A percentile compares a stretch with the other conserved stretches of the same genome.
Evolutionary conservation across 805 yeast species (phyloP).

Genomic region (Dipodascus albidus): DNA sequence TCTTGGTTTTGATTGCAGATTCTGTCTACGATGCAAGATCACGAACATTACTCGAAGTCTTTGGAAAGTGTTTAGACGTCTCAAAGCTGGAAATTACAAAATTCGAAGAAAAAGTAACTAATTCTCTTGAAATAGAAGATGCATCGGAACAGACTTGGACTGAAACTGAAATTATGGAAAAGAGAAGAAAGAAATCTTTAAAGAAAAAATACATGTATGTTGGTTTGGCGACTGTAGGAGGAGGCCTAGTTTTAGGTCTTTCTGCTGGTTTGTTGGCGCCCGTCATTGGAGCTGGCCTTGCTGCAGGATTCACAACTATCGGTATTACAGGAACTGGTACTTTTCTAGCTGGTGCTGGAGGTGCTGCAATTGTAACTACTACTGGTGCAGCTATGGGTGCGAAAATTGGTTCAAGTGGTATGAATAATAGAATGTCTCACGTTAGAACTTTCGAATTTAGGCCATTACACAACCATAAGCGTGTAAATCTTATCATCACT

Average conservation of each 20-base stretch:
- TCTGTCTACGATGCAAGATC: slow-evolving; percentile 87
- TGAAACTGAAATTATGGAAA: slow-evolving; percentile 54
- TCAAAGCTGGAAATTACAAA: slow-evolving; percentile 62
- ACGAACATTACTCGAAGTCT: slow-evolving; percentile 58
- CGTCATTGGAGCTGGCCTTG: slow-evolving; percentile 95
- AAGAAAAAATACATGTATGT: slow-evolving; percentile 69
- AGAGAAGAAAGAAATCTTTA: slow-evolving; percentile 51
- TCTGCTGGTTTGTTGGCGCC: slow-evolving; percentile 96
- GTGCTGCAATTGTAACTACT: slow-evolving; percentile 86
- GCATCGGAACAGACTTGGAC: slow-evolving; percentile 69
- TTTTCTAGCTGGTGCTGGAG: slow-evolving; percentile 92
- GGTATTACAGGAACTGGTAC: slow-evolving; percentile 93
- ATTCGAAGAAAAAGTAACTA: slow-evolving; percentile 84
- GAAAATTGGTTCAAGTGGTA: slow-evolving; percentile 73
- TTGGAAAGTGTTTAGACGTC: slow-evolving; percentile 53
- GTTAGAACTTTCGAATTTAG: slow-evolving; percentile 89
- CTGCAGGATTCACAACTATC: slow-evolving; percentile 90
- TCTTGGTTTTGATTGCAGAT: slow-evolving; percentile 66
- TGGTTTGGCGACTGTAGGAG: slow-evolving; percentile 94
- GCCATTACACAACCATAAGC: slow-evolving; percentile 82
- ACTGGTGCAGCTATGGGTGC: slow-evolving; percentile 91
- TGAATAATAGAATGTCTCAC: slow-evolving; percentile 77
- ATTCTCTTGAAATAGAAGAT: slow-evolving; percentile 81
- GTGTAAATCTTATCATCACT: slow-evolving; percentile 78
- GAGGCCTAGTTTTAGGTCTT: slow-evolving; percentile 84